Evolutionary conservation across 2,329 filamentous ascomycete genomes (phyloP).

Genomic region (Colletotrichum lini): DNA sequence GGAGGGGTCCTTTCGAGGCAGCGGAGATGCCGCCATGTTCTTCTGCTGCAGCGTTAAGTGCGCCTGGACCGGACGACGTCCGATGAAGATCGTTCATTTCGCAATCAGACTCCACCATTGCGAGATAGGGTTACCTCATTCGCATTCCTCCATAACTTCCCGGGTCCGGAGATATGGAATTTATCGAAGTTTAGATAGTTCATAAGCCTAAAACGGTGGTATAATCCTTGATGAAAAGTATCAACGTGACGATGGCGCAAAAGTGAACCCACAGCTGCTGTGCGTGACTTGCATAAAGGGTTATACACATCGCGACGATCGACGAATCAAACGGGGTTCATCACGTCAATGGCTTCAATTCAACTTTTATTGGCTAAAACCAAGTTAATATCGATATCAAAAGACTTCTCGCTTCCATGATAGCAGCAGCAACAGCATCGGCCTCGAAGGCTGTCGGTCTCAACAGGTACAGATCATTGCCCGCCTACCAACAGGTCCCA

Average conservation of each 20-base stretch:
- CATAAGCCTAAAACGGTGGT: not conserved
- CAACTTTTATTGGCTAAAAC: not conserved
- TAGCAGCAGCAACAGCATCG: not conserved
- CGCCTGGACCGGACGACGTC: slow-evolving; percentile 21
- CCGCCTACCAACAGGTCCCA: slow-evolving; percentile 52
- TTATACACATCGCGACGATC: too few species aligned
- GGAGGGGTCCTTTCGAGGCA: not conserved
- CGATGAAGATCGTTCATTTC: slow-evolving; percentile 20
- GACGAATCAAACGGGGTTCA: not conserved
- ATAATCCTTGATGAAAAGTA: not conserved
- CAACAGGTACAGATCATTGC: slow-evolving; percentile 42
- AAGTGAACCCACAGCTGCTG: too few species aligned
- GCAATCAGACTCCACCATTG: slow-evolving; percentile 32
- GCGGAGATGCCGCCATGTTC: too few species aligned
- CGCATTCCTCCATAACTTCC: not conserved
- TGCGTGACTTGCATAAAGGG: too few species aligned
- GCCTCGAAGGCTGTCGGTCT: slow-evolving; percentile 7
- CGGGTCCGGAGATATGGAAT: not conserved
- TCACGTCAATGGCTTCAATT: not conserved
- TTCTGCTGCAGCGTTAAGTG: not conserved
- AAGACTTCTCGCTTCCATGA: not conserved
- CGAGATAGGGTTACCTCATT: slow-evolving; percentile 23
- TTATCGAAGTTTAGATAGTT: not conserved
- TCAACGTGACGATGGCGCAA: too few species aligned
- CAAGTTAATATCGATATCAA: not conserved